Evolutionary conservation across 1,139 yeast species (phyloP).

Genomic region (Dujonia santamariae): DNA sequence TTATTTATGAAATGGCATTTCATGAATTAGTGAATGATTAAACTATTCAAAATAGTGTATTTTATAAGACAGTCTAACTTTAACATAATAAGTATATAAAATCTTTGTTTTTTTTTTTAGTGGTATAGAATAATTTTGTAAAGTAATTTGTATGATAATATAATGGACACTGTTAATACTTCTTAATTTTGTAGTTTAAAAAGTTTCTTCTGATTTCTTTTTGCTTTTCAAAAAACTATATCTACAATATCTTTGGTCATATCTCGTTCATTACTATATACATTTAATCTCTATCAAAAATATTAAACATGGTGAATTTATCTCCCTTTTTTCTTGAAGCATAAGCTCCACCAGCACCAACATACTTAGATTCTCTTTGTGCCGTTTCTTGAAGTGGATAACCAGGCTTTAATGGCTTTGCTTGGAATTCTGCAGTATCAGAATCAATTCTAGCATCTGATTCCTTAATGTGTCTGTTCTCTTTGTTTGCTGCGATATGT

Average conservation of each 20-base stretch:
- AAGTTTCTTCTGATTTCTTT: too few relatives aligned
- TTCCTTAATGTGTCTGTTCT: conserved; percentile 34
- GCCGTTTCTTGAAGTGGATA: conserved; percentile 21
- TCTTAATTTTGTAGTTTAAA: too few relatives aligned
- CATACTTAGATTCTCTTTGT: conserved; percentile 56
- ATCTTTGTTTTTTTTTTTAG: not conserved
- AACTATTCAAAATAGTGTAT: not conserved
- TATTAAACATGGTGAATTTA: conserved; percentile 32
- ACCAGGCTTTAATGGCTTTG: conserved; percentile 32
- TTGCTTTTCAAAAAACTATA: too few relatives aligned
- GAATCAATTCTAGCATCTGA: conserved; percentile 38
- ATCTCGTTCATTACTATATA: not conserved
- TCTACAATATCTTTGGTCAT: too few relatives aligned
- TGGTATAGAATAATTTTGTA: not conserved
- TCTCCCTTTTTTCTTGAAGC: conserved; percentile 50
- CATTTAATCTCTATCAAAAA: conserved; percentile 19
- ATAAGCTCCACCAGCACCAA: conserved; percentile 65
- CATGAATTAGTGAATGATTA: conserved; percentile 26
- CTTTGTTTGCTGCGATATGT: conserved; percentile 35
- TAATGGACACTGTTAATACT: too few relatives aligned
- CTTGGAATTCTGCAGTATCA: conserved; percentile 31
- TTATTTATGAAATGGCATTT: conserved; percentile 42
- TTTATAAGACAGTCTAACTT: not conserved
- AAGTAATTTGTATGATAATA: not conserved
- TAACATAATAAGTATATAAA: not conserved